Base-by-base conservation (phyloP, 441 rosid genomes). In the California macrophylla region DNA sequence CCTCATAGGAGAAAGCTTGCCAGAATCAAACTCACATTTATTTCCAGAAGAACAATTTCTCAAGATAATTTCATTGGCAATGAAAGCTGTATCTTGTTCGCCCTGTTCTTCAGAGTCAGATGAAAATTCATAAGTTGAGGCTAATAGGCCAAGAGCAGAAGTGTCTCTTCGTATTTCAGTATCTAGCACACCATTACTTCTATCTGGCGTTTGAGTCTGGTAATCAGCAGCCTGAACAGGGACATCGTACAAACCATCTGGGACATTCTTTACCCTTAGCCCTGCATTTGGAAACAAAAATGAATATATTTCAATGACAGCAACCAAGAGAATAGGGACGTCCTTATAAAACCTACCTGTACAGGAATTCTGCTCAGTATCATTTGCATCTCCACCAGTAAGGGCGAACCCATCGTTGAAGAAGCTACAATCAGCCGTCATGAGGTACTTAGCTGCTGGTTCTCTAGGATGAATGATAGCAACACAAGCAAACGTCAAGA, bases 381-480 rank as follows among this genome's bases (percentile, higher is more conserved):
- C 29, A 63, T 47, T 56, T 72, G 77, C 71, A 70, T 65, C 75
- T 10, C 64, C 77, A 69, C 86, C 89, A 68, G 96, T 83, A 75
- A 85, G 84, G 72, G 74, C 83, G 66, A 79, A 78, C 97, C 98
- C 83, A 79, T 95, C 96, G 73, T 87, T 88, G 67, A 95, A 86
- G 82, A 87, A 88, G 78, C 92, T 89, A 79, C 96, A 89, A 82
- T 92, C 98, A 54, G 96, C 93, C 56, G 99, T 85, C 91, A 84
- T 87, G 72, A 95, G 91, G 75, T 87, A 88, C 78, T 89, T 82
- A 45, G 96, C 89, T 10, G 97, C 88, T 69, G 86, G 82, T 82
- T 91, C 96, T 64, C 77, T 88, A 21, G 99, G 99, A 78, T 87
- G 93, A 80, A 92, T 68, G 64, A 95, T 73, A 71, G 97, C 98